phyloP scores from a whole-genome alignment of 768 basidiomycete genomes.

The Lepiota subincarnata region DNA sequence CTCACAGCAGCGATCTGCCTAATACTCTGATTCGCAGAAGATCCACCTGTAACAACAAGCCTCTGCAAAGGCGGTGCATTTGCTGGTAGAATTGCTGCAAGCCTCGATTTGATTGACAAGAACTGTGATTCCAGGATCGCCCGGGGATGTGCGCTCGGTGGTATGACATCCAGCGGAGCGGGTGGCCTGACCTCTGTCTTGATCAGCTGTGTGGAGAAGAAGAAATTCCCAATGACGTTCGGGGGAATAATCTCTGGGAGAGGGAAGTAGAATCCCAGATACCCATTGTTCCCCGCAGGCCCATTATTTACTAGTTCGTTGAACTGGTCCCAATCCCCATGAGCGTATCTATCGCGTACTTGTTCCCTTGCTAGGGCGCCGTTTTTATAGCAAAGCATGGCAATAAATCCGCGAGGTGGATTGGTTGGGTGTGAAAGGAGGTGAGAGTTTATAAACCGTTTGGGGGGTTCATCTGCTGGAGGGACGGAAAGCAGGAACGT shows the following conservation, averaged over 20 bases:
- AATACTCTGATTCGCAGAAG: conserved; percentile 68
- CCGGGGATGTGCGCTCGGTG: conserved; percentile 53
- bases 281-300: conserved; percentile 54
- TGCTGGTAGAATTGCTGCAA: conserved; percentile 61
- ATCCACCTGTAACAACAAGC: conserved; percentile 76
- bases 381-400: conserved; percentile 92
- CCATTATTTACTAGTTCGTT: conserved; percentile 57
- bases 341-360: conserved; percentile 62
- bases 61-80: conserved; percentile 53
- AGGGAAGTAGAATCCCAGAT: conserved; percentile 75
- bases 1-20: conserved; percentile 63
- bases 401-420: conserved; percentile 58
- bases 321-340: conserved; percentile 62
- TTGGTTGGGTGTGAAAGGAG: conserved; percentile 68
- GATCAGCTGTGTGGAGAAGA: conserved; percentile 41
- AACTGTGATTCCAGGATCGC: conserved; percentile 85
- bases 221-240: conserved; percentile 66
- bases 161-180: conserved; percentile 33
- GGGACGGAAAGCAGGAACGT: conserved; percentile 80
- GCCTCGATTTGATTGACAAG: conserved; percentile 71
- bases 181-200: conserved; percentile 22
- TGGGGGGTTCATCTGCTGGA: conserved; percentile 57
- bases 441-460: conserved; percentile 71
- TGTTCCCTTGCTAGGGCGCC: conserved; percentile 79
- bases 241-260: conserved; percentile 87